Evolutionary conservation across 108 stramenopile genomes (phyloP).

Genomic region (Halocafeteria seosinensis): DNA sequence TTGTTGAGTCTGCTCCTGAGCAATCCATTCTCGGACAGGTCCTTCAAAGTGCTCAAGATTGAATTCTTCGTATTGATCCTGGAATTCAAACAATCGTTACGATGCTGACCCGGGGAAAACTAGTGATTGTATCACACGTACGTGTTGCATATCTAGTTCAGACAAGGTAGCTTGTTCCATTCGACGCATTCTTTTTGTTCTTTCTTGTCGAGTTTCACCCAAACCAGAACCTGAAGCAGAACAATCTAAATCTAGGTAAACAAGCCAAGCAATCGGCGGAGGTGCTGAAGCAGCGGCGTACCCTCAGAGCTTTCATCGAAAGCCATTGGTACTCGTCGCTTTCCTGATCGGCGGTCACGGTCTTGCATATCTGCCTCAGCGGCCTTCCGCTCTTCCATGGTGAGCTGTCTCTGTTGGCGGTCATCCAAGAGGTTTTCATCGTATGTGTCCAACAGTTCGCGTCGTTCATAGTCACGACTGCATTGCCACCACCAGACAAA

Average conservation of each 20-base stretch:
- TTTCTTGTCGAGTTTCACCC: no score
- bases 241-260: no score
- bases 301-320: no score
- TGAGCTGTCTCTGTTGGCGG: slow-evolving; percentile 21
- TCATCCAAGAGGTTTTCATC: slow-evolving; percentile 27
- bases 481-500: neutral
- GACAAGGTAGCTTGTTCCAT: no score
- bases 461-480: neutral
- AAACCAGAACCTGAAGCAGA: no score
- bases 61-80: slow-evolving; percentile 12
- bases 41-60: slow-evolving; percentile 91
- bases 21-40: slow-evolving; percentile 89
- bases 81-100: neutral
- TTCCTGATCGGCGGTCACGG: no score
- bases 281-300: no score
- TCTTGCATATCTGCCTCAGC: slow-evolving; percentile 29
- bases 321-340: no score
- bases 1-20: slow-evolving; percentile 69
- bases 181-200: no score
- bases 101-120: neutral
- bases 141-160: no score
- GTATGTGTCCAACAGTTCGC: slow-evolving; percentile 38
- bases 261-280: no score
- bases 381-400: slow-evolving; percentile 18
- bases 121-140: neutral